phyloP scores from a whole-genome alignment of 495 filamentous ascomycete species.

The Aspergillus egyptiacus region DNA sequence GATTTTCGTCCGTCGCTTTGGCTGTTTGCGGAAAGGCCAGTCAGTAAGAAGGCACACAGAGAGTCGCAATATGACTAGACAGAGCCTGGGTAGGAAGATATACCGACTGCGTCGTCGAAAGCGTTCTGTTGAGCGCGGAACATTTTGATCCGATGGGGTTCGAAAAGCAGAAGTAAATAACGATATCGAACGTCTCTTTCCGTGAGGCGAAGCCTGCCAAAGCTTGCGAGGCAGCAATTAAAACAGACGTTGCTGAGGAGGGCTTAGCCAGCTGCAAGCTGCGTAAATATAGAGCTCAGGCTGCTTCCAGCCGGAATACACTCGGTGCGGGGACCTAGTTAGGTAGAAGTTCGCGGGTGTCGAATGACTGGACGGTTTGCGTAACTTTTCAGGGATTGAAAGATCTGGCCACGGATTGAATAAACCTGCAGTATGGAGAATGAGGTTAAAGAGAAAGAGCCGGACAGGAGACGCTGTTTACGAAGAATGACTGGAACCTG shows the following conservation, averaged over 20 bases:
- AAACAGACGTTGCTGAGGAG: neutral
- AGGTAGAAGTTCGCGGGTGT: neutral
- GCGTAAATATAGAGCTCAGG: conserved; percentile 6
- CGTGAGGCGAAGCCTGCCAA: neutral
- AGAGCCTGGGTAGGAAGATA: conserved; percentile 20
- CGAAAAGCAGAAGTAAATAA: neutral
- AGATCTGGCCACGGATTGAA: neutral
- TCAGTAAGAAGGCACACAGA: conserved; percentile 18
- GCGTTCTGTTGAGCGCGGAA: conserved; percentile 75
- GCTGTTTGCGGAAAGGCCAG: conserved; percentile 45
- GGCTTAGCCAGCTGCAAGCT: neutral
- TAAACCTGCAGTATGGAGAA: too few relatives aligned
- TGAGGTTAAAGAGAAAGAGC: neutral
- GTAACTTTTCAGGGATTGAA: too few relatives aligned
- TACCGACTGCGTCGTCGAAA: conserved; percentile 78
- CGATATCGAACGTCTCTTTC: neutral
- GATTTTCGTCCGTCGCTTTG: conserved; percentile 97
- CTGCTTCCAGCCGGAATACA: conserved; percentile 9
- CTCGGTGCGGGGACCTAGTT: conserved; percentile 32
- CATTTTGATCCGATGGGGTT: conserved; percentile 39
- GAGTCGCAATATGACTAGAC: neutral
- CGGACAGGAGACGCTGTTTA: conserved; percentile 4
- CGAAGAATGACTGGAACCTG: conserved; percentile 23
- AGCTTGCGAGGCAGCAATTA: neutral
- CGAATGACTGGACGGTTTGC: neutral